Evolutionary conservation across 2,329 filamentous ascomycete genomes (phyloP), one percentile per base, ranked within the genome.

Genomic region (Escovopsis sp.): DNA sequence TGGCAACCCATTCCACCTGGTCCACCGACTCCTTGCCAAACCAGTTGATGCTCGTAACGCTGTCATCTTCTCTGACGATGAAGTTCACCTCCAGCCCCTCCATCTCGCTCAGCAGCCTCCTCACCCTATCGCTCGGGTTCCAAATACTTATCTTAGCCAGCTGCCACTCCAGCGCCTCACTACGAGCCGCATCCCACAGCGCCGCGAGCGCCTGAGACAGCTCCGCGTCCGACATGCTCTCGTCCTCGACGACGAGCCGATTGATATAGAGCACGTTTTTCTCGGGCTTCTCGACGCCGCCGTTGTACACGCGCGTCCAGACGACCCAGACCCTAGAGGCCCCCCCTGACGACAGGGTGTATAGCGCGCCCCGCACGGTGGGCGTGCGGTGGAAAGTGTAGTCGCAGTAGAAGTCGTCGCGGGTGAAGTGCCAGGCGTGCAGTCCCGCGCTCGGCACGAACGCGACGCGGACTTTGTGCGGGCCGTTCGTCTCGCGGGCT

Each of bases 321-420:
- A 80, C 62, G 27, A 72, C 78, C 81, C 81, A 88, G 15, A 83
- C 63, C n/a, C 76, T 68, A 14, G 62, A 62, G 6, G 60, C 59
- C 21, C 21, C 21, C 21, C n/a, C n/a, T n/a, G n/a, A n/a, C 5
- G 57, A 43, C 15, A 62, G 56, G 5, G 65, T 65, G 30, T 77
- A 72, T 2, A 85, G 63, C 3, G 81, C 84, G 12, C 87, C 87
- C 48, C 80, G 79, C 36, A 81, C 61, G 1, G 61, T 49, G 0
- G 82, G 78, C 1, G 53, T 56, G 27, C 48, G 51, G 3, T 67
- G 62, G 43, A 79, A 70, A 5, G 87, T 62, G 41, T 73, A 68
- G 36, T 68, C 65, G 5, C 70, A 71, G 49, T 88, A 77, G 53
- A 81, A 90, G 34, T 86, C 76, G 56, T 94, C 85, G 33, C 88